Conservation (phyloP, 495 filamentous ascomycete species). For the Trichoderma virens region DNA sequence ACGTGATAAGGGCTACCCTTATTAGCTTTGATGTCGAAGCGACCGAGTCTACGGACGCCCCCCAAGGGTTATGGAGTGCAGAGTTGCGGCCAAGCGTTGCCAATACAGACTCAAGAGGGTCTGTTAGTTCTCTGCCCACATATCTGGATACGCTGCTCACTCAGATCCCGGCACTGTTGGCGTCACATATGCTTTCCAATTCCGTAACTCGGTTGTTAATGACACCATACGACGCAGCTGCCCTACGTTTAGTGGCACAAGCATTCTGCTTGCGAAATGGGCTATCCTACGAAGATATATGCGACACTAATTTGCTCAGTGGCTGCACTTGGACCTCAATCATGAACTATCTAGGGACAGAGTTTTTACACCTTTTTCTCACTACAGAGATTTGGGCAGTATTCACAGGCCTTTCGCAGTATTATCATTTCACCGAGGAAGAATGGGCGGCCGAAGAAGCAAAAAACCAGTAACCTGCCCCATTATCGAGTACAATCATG, state of each 20-base stretch:
- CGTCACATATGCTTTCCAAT: constrained; percentile 22
- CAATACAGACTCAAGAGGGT: not conserved
- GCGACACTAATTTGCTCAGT: constrained; percentile 14
- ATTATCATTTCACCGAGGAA: constrained; percentile 24
- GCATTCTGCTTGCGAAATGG: constrained; percentile 21
- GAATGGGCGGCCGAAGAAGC: constrained; percentile 18
- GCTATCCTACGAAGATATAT: constrained; percentile 19
- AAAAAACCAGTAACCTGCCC: not conserved
- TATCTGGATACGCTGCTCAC: constrained; percentile 34
- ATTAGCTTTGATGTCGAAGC: constrained; percentile 53
- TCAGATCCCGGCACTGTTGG: constrained; percentile 22
- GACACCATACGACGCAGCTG: constrained; percentile 23
- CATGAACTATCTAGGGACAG: constrained; percentile 23
- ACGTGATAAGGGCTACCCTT: constrained; percentile 40
- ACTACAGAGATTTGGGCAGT: constrained; percentile 21
- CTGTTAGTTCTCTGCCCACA: constrained; percentile 13
- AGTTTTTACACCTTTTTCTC: constrained; percentile 21
- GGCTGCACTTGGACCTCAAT: constrained; percentile 16
- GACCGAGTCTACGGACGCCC: constrained; percentile 33
- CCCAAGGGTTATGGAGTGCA: constrained; percentile 46
- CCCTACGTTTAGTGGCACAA: constrained; percentile 22
- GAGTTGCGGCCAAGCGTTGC: constrained; percentile 41
- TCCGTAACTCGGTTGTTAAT: constrained; percentile 21
- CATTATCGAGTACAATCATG: too few species aligned
- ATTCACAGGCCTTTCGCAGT: constrained; percentile 19